Evolutionary conservation across 1,284 basidiomycete genomes (phyloP).

Genomic region (Marasmius sp.): DNA sequence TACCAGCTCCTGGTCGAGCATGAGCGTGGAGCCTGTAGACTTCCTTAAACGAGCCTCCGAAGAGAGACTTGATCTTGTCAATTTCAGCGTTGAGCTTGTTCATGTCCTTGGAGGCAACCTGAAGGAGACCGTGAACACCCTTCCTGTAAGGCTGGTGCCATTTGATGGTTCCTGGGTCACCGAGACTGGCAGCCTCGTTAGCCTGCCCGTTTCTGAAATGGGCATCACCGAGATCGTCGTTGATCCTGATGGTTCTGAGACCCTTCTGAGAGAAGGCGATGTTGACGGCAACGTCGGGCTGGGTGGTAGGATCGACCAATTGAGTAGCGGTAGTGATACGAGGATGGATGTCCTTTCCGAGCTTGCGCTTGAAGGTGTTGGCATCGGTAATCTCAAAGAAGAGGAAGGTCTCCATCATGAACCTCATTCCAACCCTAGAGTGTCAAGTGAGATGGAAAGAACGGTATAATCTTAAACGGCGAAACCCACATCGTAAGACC

Average conservation of each 20-base stretch:
- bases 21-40: background rate
- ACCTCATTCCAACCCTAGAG: too few relatives aligned
- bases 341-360: too few relatives aligned
- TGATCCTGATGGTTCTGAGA: slow-evolving; percentile 28
- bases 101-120: background rate
- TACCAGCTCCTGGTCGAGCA: background rate
- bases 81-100: background rate
- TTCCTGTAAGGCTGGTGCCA: slow-evolving; percentile 20
- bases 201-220: slow-evolving; percentile 31
- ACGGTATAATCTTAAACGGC: too few relatives aligned
- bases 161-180: slow-evolving; percentile 24
- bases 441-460: too few relatives aligned
- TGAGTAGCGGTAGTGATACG: too few relatives aligned
- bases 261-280: slow-evolving; percentile 29
- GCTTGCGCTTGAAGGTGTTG: too few relatives aligned
- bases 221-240: slow-evolving; percentile 30
- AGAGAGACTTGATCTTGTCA: background rate
- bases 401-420: too few relatives aligned
- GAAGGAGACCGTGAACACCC: background rate
- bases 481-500: too few relatives aligned
- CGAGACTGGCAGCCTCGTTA: slow-evolving; percentile 24
- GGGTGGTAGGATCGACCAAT: background rate
- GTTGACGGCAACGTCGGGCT: slow-evolving; percentile 27
- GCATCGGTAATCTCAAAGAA: too few relatives aligned
- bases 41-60: background rate